Percentiles rank a stretch among this genome's conserved stretches.
These are phyloP conservation scores for Coccomyxa sp. DNA, from an alignment of 139 green algal species.

Conservation along the genomic window DNA sequence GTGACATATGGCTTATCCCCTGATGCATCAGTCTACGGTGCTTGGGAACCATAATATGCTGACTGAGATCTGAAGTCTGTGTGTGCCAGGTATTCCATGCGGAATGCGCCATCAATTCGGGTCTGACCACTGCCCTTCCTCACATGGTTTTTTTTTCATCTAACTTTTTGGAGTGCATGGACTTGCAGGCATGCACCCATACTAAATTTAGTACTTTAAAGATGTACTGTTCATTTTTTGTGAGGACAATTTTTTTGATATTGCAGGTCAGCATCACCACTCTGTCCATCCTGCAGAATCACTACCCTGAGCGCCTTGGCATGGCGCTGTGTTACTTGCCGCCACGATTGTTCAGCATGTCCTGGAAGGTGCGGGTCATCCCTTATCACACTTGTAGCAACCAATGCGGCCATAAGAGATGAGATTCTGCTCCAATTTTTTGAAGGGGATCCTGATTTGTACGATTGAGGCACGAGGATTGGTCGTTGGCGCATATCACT, in stretches of 20 bases:
- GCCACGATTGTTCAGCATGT: slow-evolving; percentile 67
- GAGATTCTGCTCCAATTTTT: neutral
- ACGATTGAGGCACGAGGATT: no score
- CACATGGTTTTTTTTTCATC: neutral
- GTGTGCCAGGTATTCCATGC: slow-evolving; percentile 3
- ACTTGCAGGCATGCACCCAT: neutral
- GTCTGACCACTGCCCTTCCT: slow-evolving; percentile 9
- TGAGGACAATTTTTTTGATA: neutral
- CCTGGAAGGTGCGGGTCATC: slow-evolving; percentile 55
- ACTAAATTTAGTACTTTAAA: neutral
- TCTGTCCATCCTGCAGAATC: slow-evolving; percentile 50
- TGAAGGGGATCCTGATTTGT: neutral
- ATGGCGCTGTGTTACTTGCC: slow-evolving; percentile 66
- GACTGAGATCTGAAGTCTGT: slow-evolving; percentile 23
- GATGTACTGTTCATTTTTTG: neutral
- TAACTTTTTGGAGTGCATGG: neutral
- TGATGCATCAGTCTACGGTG: slow-evolving; percentile 25
- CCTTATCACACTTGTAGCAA: neutral
- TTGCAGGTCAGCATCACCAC: neutral
- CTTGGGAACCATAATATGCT: slow-evolving; percentile 76
- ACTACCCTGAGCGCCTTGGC: slow-evolving; percentile 81
- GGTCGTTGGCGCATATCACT: neutral
- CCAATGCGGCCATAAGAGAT: neutral
- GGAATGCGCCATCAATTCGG: slow-evolving; percentile 64
- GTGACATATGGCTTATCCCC: neutral